Base-by-base conservation (phyloP, 192 early-diverging fungal species). In the Mortierella antarctica region DNA sequence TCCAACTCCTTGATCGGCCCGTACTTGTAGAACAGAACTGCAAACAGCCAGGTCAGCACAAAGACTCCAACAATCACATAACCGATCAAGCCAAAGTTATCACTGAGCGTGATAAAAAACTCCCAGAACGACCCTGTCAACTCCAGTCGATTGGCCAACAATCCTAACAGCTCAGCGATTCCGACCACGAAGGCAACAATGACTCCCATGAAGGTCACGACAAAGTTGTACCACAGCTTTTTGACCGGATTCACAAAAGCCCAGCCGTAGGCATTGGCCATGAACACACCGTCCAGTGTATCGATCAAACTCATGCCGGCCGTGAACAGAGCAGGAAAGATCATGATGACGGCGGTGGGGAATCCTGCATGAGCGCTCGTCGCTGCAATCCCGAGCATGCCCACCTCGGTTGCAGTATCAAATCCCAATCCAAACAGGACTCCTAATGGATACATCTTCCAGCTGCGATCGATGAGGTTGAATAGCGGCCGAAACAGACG, bases 371-470 rank as follows among this genome's bases (percentile, higher is more conserved):
- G 69, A 5, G 82, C 87, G 23, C 86, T 87, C 5, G 86, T 73
- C 6, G 88, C 89, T 4, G 91, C 83, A 40, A 93, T 89, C 1
- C 86, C 84, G 1, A 93, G 70, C 1, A 93, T 21, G 5, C 85
- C 86, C 39, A 93, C 84, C 61, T 93, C 89, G 0, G 90, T 90
- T 9, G 92, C 89, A 10, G 92, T 93, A 84, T 93, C 92, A 64
- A 93, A 93, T 9, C 92, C 92, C 20, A 93, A 69, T 4, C 92
- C 92, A 82, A 93, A 93, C 20, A 89, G 49, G 1, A 90, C 70
- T 9, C 88, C 88, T 7, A 91, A 57, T 18, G 86, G 89, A 65
- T 92, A 90, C 91, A 92, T 91, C 49, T 92, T 92, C 89, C 89
- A 89, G 11, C 86, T 85, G 10, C 82, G 84, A 67, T 91, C 78